A percentile compares a stretch with the other conserved stretches of the same genome.
Conservation (phyloP, 331 rosid genomes). For the Prunus yedoensis region DNA sequence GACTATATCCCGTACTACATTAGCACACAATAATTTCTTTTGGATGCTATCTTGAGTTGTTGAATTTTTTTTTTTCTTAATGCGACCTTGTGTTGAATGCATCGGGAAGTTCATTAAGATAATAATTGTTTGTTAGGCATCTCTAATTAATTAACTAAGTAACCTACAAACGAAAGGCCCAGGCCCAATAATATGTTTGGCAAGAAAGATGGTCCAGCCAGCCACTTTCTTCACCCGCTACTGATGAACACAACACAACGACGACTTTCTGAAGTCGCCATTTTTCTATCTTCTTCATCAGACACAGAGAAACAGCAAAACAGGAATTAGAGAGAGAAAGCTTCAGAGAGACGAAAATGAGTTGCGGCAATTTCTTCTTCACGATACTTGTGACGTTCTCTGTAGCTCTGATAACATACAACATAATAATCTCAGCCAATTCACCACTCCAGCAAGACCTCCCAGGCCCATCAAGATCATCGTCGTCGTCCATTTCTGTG, state of each 20-base stretch:
- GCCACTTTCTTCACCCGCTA: constrained; percentile 4
- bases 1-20: too few relatives aligned
- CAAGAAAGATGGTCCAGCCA: neutral
- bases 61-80: too few relatives aligned
- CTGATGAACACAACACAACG: neutral
- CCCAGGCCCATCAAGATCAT: constrained; percentile 70
- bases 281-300: neutral
- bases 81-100: too few relatives aligned
- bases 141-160: neutral
- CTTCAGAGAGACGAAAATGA: constrained; percentile 41
- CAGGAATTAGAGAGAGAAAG: neutral
- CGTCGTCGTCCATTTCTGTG: constrained; percentile 36
- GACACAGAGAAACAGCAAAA: neutral
- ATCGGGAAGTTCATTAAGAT: too few relatives aligned
- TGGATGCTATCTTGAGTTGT: too few relatives aligned
- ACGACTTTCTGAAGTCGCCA: constrained; percentile 31
- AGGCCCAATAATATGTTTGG: neutral
- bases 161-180: neutral
- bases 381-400: constrained; percentile 68
- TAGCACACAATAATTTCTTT: too few relatives aligned
- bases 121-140: too few relatives aligned
- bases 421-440: constrained; percentile 81
- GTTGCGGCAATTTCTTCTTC: constrained; percentile 90
- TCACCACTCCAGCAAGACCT: constrained; percentile 83
- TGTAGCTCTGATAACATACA: constrained; percentile 87